These are phyloP conservation scores for Clarireedia sp. DNA, from an alignment of 2,329 filamentous ascomycete genomes.

Conservation along the genomic window DNA sequence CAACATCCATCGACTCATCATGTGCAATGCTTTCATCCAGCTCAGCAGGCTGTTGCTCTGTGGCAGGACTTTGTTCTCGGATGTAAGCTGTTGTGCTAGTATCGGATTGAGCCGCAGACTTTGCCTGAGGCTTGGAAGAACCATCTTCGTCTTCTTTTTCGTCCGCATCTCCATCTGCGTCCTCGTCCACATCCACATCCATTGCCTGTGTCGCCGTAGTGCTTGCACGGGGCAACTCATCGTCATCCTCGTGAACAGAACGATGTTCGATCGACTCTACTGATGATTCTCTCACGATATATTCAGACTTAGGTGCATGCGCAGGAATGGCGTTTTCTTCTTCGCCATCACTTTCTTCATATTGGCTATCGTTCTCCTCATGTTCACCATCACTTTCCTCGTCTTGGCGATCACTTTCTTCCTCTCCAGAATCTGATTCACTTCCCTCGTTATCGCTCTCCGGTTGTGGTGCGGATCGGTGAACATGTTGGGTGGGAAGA, in stretches of 20 bases:
- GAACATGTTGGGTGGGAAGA: conserved; percentile 1
- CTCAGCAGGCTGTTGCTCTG: not conserved
- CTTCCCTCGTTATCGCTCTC: not conserved
- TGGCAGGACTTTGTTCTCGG: not conserved
- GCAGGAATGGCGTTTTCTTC: not conserved
- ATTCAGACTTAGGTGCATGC: not conserved
- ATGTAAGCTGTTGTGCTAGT: not conserved
- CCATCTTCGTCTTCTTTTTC: not conserved
- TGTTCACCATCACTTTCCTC: conserved; percentile 8
- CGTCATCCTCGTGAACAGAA: not conserved
- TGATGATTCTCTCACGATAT: not conserved
- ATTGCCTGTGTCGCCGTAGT: not conserved
- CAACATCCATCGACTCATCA: not conserved
- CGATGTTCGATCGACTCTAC: not conserved
- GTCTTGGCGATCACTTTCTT: conserved; percentile 9
- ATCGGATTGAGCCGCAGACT: too few species aligned
- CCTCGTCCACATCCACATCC: not conserved
- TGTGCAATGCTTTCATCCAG: not conserved
- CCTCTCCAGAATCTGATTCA: conserved; percentile 3
- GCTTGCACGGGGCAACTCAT: not conserved
- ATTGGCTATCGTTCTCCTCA: not conserved
- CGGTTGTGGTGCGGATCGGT: conserved; percentile 24
- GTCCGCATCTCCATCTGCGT: not conserved
- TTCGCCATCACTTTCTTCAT: not conserved
- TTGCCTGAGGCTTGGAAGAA: not conserved